Evolutionary conservation across 306 rosid species (phyloP), one percentile per base, ranked within the genome.

Genomic region (Dryas alaskensis): DNA sequence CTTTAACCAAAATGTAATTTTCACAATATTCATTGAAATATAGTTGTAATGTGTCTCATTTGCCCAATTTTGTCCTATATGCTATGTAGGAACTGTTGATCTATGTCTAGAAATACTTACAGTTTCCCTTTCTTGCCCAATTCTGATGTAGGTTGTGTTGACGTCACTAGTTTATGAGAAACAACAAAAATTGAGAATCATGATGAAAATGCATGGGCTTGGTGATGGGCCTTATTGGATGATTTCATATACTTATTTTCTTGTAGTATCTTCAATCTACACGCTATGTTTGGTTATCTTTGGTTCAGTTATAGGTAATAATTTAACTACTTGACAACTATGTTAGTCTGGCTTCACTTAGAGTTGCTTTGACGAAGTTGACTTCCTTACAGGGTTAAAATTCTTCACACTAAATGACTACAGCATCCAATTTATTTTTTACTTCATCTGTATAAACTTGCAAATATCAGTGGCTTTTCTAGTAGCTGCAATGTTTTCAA

Each of bases 121-220:
- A 2, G 13, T 37, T 71, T 57, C 39, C 65, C 14, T 14, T 70
- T 52, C 61, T 42, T 57, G 9, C 65, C 31, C 54, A 17, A 40
- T 22, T 70, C 43, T 70, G 64, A 69, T 73, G 61, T 65, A 93
- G 98, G 89, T 93, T 79, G 80, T 77, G 44, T 74, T 93, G 69
- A 79, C 90, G 49, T 74, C 98, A 1, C 80, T 93, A 76, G 97
- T 91, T 11, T 93, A 93, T 64, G 98, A 93, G 86, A 93, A 84
- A 76, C 86, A 89, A 75, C 89, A 91, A 66, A 91, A 81, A 64
- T 76, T 93, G 78, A 89, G 97, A 89, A 91, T 93, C 85, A 93
- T 93, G 98, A 93, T 93, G 98, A 93, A 91, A 85, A 93, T 93
- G 98, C 98, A 93, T 10, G 98, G 98, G 74, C 98, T 93, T 69